Conservation (phyloP, 176 grass and related monocot genomes). For the Carex parvula region DNA sequence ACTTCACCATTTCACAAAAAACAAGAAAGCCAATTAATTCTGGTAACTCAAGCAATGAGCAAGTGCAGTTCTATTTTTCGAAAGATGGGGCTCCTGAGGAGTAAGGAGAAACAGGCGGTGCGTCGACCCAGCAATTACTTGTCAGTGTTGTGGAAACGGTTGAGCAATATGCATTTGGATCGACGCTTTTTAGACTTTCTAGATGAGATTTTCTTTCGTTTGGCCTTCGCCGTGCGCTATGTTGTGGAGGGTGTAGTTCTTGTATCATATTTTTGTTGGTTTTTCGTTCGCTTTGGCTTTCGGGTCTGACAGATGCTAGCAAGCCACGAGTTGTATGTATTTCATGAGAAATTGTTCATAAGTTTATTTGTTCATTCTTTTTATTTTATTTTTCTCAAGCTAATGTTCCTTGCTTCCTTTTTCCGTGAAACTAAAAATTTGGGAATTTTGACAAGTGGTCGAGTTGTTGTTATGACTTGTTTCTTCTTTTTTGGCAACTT, state of each 20-base stretch:
- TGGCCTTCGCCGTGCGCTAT: conserved; percentile 12
- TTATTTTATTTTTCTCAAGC: background rate
- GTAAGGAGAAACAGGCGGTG: background rate
- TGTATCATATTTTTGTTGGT: conserved; percentile 22
- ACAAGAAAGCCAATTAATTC: background rate
- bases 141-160: background rate
- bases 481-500: background rate
- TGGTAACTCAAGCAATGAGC: background rate
- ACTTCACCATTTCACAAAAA: background rate
- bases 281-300: conserved; percentile 37
- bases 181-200: background rate
- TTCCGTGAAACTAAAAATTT: background rate
- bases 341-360: conserved; percentile 14
- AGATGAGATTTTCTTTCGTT: background rate
- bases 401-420: background rate
- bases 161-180: background rate
- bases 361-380: background rate
- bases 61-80: background rate
- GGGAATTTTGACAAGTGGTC: background rate
- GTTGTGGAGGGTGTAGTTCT: conserved; percentile 22
- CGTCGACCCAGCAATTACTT: background rate
- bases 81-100: background rate
- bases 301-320: conserved; percentile 13
- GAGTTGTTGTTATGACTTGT: background rate
- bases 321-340: background rate